Evolutionary conservation across 768 basidiomycete genomes (phyloP).

Genomic region (Coprinopsis marcescibilis): DNA sequence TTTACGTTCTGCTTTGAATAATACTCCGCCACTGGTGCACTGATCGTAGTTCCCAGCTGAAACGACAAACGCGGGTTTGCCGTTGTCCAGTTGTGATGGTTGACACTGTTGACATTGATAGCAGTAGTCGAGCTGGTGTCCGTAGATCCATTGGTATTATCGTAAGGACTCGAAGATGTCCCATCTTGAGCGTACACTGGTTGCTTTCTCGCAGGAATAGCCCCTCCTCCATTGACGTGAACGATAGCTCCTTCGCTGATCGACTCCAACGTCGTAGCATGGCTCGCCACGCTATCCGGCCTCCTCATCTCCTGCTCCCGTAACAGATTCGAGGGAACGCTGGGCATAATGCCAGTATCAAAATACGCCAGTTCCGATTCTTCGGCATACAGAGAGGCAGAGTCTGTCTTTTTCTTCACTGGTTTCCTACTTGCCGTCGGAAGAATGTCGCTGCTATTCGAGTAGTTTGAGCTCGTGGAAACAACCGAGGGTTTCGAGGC

Average conservation of each 20-base stretch:
- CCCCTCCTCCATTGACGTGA: too few relatives aligned
- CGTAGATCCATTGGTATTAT: not conserved
- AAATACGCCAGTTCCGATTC: slow-evolving; percentile 4
- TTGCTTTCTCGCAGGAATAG: too few relatives aligned
- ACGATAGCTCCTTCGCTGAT: too few relatives aligned
- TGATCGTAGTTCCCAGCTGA: slow-evolving; percentile 1
- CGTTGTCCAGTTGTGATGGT: not conserved
- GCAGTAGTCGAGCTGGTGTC: not conserved
- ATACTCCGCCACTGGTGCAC: not conserved
- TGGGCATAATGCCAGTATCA: slow-evolving; percentile 5
- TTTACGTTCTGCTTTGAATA: not conserved
- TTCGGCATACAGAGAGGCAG: not conserved
- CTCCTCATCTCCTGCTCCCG: not conserved
- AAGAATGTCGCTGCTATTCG: not conserved
- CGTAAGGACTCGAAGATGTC: not conserved
- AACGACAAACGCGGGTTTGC: not conserved
- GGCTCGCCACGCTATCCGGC: not conserved
- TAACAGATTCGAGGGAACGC: not conserved
- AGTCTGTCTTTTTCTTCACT: not conserved
- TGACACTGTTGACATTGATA: too few relatives aligned
- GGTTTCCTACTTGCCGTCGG: not conserved
- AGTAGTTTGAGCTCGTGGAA: not conserved
- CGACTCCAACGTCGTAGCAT: too few relatives aligned
- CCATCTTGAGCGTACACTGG: not conserved
- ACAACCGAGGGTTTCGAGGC: not conserved